Base-by-base conservation (phyloP, 2,329 filamentous ascomycete genomes). In the Talaromyces sp. region DNA sequence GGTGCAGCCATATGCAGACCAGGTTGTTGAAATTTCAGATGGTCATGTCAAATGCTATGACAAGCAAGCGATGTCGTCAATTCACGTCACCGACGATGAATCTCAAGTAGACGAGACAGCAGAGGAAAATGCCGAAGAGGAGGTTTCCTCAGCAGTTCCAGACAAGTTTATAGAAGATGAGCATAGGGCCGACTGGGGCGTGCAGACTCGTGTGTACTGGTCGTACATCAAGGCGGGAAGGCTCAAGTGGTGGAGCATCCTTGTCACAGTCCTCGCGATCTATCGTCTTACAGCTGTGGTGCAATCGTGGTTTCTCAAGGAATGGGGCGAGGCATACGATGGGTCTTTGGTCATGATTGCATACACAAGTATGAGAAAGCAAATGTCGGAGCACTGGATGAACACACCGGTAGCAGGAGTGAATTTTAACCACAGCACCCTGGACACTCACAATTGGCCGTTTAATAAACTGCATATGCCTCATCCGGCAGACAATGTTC, bases 161-260 rank as follows among this genome's bases (percentile, higher is more conserved):
- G 86, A 89, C 33, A 91, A 91, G 68, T 93, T 93, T 69, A 87
- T 92, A 53, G 88, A 92, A 69, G 90, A 93, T 33, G 90, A 95
- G 71, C 80, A 87, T 66, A 83, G 90, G 55, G 88, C 84, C 0
- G 84, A 90, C 63, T 92, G 92, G 19, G 87, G 89, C 1, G 90
- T 96, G 1, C 85, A 92, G 67, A 77, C 85, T 11, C 82, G 82
- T 7, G 88, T 96, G 0, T 96, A 96, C 70, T 92, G 90, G 86
- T 86, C 87, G 65, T 96, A 96, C 66, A 87, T 96, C 76, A 89
- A 87, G 73, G 91, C 92, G 5, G 92, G 92, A 2, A 88, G 86
- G 13, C 79, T 93, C 52, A 80, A 80, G 60, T 91, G 88, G 80
- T 96, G 92, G 92, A 72, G 77, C 3, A 68, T 85, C 1, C 80